Base-by-base conservation (phyloP, 2,329 filamentous ascomycete genomes). In the Hymenoscyphus occultus region DNA sequence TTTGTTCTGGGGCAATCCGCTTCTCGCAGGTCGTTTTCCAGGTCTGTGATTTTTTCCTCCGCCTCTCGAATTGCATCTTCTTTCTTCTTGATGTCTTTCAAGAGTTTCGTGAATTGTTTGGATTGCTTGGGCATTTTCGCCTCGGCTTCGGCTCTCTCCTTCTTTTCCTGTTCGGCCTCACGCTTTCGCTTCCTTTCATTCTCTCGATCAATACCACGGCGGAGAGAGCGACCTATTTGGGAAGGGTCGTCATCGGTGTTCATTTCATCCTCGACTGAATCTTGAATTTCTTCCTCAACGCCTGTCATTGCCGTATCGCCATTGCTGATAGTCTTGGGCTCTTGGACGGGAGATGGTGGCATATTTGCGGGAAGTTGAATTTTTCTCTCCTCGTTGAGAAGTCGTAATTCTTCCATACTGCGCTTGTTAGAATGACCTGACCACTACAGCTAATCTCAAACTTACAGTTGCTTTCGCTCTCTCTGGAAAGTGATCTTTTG, bases 401-500 rank as follows among this genome's bases (percentile, higher is more conserved):
- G 79, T 68, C 87, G 88, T 32, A 94, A 79, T 62, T 93, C 89
- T 76, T 93, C 89, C 42, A 88, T 79, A 7, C 90, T 92, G 67
- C 32, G 39, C 39, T 57, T 12, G 73, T 80, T 67, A 80, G 73
- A 65, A 65, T 61, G 64, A 60, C 35, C 51, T 56, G 12, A 59
- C n/a, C 28, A 45, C 9, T 2, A 31, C 2, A 12, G 12, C 7
- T 3, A 13, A 61, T 51, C 22, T 51, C 45, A 28, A 31, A 83
- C 86, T 77, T 80, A 88, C 85, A 82, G 80, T 76, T 85, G 82
- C 71, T 88, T 88, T 69, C 90, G 88, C 71, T 90, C 86, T 69
- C 93, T 86, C 78, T 98, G 94, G 78, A 88, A 90, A 70, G 96
- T 92, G 67, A 97, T 97, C 80, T 97, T 97, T 75, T 96, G 91